Percentiles rank a stretch among this genome's conserved stretches.
Evolutionary conservation across 2,329 filamentous ascomycete species (phyloP).

Genomic region (Incumbomyces lentus): DNA sequence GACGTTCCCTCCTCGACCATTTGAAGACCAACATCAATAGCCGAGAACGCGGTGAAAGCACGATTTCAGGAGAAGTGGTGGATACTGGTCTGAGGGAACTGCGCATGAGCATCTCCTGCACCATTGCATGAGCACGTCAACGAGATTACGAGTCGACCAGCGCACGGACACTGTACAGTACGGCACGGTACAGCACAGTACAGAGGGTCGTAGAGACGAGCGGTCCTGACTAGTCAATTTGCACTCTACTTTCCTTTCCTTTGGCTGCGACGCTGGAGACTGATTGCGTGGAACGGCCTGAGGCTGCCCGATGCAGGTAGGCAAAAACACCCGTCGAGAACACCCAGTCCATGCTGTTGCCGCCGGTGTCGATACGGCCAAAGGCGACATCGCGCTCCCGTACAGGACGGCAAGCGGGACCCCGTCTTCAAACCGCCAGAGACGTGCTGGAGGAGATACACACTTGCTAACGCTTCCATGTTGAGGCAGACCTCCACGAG

Average conservation of each 20-base stretch:
- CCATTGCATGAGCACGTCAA: neutral
- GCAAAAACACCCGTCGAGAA: conserved; percentile 4
- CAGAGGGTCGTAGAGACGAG: neutral
- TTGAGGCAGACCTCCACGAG: conserved; percentile 31
- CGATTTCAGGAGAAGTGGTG: no score
- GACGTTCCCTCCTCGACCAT: no score
- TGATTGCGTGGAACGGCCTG: conserved; percentile 5
- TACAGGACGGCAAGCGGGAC: no score
- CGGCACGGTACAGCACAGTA: conserved; percentile 1
- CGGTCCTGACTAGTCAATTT: no score
- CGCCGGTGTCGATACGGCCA: no score
- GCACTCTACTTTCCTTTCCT: neutral
- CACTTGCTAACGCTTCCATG: conserved; percentile 2
- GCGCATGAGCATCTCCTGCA: neutral
- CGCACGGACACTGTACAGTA: conserved; percentile 1
- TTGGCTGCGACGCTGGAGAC: conserved; percentile 8
- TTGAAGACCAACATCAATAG: no score
- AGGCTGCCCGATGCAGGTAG: conserved; percentile 20
- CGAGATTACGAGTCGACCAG: neutral
- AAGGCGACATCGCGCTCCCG: no score
- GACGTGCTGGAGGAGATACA: conserved; percentile 2
- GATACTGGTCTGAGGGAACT: neutral
- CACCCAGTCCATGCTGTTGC: neutral
- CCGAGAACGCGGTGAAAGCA: no score
- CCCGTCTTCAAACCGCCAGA: no score